Evolutionary conservation across 2,329 filamentous ascomycete species (phyloP).

Genomic region (Thermochaetoides dissita): DNA sequence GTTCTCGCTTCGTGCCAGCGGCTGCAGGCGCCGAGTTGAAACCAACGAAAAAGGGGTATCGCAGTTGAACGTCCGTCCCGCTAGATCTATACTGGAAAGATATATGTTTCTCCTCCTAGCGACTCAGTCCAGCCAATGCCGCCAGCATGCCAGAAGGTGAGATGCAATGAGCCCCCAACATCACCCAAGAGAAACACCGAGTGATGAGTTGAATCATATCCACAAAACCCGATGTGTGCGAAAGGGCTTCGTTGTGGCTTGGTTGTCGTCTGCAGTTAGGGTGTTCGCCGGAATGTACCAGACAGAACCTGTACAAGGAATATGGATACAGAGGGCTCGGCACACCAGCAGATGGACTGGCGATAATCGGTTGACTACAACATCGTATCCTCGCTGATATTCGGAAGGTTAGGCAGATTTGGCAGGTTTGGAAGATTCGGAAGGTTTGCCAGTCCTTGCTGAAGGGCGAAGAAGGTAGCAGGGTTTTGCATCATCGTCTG

Average conservation of each 20-base stretch:
- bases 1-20: neutral
- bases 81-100: neutral
- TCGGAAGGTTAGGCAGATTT: conserved; percentile 15
- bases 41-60: neutral
- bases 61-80: neutral
- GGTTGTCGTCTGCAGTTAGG: neutral
- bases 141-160: neutral
- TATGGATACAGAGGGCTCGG: neutral
- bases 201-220: neutral
- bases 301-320: neutral
- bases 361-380: conserved; percentile 9
- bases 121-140: neutral
- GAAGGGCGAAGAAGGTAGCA: conserved; percentile 14
- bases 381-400: conserved; percentile 31
- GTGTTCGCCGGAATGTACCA: neutral
- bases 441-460: conserved; percentile 8
- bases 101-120: neutral
- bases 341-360: too few relatives aligned
- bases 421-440: too few relatives aligned
- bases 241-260: neutral
- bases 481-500: conserved; percentile 21
- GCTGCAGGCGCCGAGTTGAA: neutral
- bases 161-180: neutral
- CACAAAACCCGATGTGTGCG: neutral
- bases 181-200: conserved; percentile 1